Conservation (phyloP, 805 yeast species). For the Metschnikowia picachoensis region DNA sequence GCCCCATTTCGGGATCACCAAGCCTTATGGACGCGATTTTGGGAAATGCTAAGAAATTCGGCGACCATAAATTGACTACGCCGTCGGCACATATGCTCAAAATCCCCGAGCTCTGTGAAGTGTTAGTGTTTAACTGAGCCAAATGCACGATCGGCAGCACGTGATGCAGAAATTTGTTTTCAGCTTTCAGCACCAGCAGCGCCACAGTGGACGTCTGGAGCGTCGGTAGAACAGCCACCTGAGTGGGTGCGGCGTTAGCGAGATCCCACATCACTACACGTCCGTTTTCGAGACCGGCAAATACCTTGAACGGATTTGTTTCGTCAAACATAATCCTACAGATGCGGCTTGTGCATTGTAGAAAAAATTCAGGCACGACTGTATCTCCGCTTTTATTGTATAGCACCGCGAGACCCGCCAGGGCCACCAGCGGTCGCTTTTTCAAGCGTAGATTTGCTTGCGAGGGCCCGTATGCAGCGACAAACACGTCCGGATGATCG, state of each 20-base stretch:
- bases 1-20: neutral
- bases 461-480: conserved; percentile 14
- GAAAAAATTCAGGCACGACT: conserved; percentile 34
- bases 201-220: conserved; percentile 16
- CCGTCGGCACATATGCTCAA: conserved; percentile 17
- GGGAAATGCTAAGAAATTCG: conserved; percentile 19
- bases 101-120: conserved; percentile 10
- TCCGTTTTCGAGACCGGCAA: conserved; percentile 51
- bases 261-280: conserved; percentile 50
- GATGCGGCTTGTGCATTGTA: conserved; percentile 40
- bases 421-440: conserved; percentile 4
- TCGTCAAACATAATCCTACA: conserved; percentile 38
- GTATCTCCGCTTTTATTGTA: conserved; percentile 28
- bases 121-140: conserved; percentile 9
- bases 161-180: conserved; percentile 10
- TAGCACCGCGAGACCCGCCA: conserved; percentile 27
- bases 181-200: conserved; percentile 2
- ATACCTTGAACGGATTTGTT: conserved; percentile 34
- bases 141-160: conserved; percentile 14
- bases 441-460: neutral
- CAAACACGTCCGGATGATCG: conserved; percentile 12
- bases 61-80: conserved; percentile 19
- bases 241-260: conserved; percentile 12
- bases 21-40: conserved; percentile 14
- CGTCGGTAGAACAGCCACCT: conserved; percentile 18